Conservation (phyloP, 306 rosid species). For the Fagus sylvatica region DNA sequence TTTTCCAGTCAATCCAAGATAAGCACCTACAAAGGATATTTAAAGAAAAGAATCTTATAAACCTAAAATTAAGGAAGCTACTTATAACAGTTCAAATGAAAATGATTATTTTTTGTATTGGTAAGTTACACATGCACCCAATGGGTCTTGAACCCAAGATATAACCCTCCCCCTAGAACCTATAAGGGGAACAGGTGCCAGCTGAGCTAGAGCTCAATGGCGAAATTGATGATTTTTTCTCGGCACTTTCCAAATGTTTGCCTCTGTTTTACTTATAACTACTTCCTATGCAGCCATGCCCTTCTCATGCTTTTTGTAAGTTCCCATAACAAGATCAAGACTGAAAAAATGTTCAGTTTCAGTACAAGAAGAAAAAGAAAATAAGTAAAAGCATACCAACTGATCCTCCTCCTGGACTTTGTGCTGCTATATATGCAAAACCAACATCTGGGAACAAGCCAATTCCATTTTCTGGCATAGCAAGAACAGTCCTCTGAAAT, state of each 20-base stretch:
- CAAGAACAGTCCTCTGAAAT: slow-evolving; percentile 86
- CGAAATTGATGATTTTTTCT: not conserved
- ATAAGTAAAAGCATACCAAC: slow-evolving; percentile 56
- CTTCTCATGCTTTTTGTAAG: slow-evolving; percentile 7
- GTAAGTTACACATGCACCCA: too few relatives aligned
- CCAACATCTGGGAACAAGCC: slow-evolving; percentile 98
- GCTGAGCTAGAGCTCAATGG: too few relatives aligned
- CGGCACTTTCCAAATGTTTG: slow-evolving; percentile 12
- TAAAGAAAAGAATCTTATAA: slow-evolving; percentile 7
- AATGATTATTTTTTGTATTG: not conserved
- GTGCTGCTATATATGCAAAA: slow-evolving; percentile 87
- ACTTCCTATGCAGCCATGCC: slow-evolving; percentile 17
- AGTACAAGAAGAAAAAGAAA: slow-evolving; percentile 14
- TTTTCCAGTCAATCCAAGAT: slow-evolving; percentile 96
- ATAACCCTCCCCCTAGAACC: too few relatives aligned
- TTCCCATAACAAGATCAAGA: slow-evolving; percentile 19
- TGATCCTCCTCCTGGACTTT: slow-evolving; percentile 95
- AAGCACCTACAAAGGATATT: slow-evolving; percentile 59
- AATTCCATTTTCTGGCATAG: slow-evolving; percentile 99
- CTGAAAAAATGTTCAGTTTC: not conserved
- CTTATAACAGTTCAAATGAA: not conserved
- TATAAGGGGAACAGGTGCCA: too few relatives aligned
- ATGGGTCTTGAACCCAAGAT: too few relatives aligned
- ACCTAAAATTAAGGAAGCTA: slow-evolving; percentile 6
- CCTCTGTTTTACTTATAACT: not conserved